phyloP scores from a whole-genome alignment of 2,329 filamentous ascomycete species.

The Diaporthe nobilis region DNA sequence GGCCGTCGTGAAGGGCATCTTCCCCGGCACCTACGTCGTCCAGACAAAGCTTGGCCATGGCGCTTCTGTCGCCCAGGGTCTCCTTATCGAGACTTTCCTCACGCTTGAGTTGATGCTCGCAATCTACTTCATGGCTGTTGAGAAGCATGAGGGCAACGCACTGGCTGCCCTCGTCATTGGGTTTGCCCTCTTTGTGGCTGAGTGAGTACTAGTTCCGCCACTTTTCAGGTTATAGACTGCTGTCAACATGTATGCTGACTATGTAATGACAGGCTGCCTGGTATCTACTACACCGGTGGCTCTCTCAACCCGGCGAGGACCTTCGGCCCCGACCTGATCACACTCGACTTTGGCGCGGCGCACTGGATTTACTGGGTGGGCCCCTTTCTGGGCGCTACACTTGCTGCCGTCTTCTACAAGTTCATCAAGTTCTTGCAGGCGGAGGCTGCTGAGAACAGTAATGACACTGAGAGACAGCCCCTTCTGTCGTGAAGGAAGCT shows the following conservation, averaged over 20 bases:
- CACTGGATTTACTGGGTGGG: constrained; percentile 68
- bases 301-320: constrained; percentile 64
- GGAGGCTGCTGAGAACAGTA: constrained; percentile 30
- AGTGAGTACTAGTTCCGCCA: constrained; percentile 6
- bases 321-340: constrained; percentile 61
- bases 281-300: constrained; percentile 60
- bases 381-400: constrained; percentile 54
- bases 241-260: neutral
- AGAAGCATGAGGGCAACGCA: constrained; percentile 73
- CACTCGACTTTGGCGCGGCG: constrained; percentile 55
- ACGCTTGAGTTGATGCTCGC: constrained; percentile 66
- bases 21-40: constrained; percentile 55
- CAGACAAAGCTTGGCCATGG: constrained; percentile 60
- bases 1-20: constrained; percentile 57
- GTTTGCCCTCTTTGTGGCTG: constrained; percentile 26
- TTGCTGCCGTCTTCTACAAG: constrained; percentile 56
- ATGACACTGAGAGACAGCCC: constrained; percentile 37
- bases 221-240: neutral
- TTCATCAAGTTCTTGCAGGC: constrained; percentile 61
- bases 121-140: constrained; percentile 70
- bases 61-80: constrained; percentile 59
- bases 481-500: constrained; percentile 24
- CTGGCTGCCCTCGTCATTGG: constrained; percentile 40
- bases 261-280: constrained; percentile 32
- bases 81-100: constrained; percentile 68